Evolutionary conservation across 441 rosid genomes (phyloP).

Genomic region (Theobroma grandiflorum): DNA sequence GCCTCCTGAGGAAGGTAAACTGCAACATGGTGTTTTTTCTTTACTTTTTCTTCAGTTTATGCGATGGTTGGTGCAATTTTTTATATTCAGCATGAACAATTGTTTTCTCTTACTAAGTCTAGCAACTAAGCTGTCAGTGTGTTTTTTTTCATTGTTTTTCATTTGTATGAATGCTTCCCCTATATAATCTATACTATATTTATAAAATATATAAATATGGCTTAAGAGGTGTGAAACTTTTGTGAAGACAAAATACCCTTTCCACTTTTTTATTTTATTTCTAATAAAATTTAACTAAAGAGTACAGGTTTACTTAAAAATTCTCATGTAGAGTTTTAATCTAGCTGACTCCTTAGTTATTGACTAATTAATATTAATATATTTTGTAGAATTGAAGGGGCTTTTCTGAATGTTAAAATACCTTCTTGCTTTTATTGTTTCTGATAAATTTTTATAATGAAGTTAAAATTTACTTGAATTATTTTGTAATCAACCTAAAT

Average conservation of each 20-base stretch:
- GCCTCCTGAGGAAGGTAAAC: constrained; percentile 98
- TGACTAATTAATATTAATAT: not conserved
- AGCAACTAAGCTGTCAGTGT: not conserved
- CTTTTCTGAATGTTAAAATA: not conserved
- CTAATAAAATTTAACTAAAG: not conserved
- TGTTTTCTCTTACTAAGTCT: not conserved
- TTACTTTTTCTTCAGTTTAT: constrained; percentile 9
- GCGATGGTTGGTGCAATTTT: not conserved
- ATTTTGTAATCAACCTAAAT: not conserved
- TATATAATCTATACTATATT: not conserved
- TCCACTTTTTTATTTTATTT: not conserved
- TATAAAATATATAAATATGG: not conserved
- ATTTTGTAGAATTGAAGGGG: not conserved
- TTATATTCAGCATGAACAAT: not conserved
- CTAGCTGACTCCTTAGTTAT: not conserved
- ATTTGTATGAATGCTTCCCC: not conserved
- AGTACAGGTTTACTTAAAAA: not conserved
- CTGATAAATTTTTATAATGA: not conserved
- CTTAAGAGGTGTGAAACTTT: not conserved
- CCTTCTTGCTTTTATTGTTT: not conserved
- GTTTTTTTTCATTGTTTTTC: not conserved
- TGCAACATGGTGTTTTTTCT: constrained; percentile 6
- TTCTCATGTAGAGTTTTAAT: not conserved
- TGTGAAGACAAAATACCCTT: not conserved
- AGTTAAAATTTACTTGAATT: not conserved